Base-by-base conservation (phyloP, 73 alveolate genomes). In the Stentor coeruleus region DNA sequence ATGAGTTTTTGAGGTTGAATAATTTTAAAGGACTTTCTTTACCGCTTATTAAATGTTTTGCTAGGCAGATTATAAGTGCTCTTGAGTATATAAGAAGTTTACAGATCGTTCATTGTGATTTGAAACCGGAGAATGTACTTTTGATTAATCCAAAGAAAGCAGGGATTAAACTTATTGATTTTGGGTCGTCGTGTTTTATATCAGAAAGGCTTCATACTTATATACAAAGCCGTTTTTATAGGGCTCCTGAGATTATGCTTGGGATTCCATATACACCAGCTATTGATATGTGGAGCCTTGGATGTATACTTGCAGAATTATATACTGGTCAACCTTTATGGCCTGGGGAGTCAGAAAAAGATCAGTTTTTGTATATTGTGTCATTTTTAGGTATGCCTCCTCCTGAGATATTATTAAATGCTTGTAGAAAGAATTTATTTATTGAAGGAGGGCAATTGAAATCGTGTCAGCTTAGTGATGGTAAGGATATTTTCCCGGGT, bases 281-380 rank as follows among this genome's bases (percentile, higher is more conserved):
- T 30, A 95, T 94, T 33, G 99, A 96, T 91, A 96, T 96, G 95
- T 96, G 99, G 98, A 88, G 97, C 60, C 90, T 96, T 75, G 99
- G 96, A 28, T 96, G 99, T 88, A 90, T 96, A 3, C 89, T 96
- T 4, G 90, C 93, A 74, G 99, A 96, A 85, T 84, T 94, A 60
- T 82, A 85, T 59, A 81, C 93, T 1, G 99, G 99, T 41, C 72
- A 81, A 37, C 98, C 98, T 11, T 35, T 94, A 14, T 94, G 92
- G 76, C 96, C 98, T 35, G 98, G 98, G 36, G 98, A 94, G 49
- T 88, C 88, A 76, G 98, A 94, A 59, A 81, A 84, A 36, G 97
- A 94, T 39, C 85, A 94, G 74, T 58, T 94, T 82, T 90, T 86
- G 28, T 86, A 90, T 41, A 94, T 94, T 3, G 92, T 94, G 91